A percentile compares a stretch with the other conserved stretches of the same genome.
Conservation (phyloP, 495 filamentous ascomycete species). For the Melanomma pulvis-pyrius region DNA sequence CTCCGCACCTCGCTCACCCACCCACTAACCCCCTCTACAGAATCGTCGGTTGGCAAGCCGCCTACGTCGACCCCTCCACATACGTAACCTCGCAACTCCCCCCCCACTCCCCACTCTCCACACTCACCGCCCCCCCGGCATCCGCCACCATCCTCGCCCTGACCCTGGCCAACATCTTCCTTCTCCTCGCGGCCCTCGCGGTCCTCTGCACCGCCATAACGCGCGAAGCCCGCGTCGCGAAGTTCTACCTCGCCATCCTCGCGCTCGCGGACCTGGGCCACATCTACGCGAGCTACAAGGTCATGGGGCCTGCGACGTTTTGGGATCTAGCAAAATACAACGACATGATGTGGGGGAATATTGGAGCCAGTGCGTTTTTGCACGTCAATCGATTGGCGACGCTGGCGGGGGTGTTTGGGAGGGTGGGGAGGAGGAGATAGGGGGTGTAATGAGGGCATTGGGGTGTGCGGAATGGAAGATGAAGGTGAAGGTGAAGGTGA, state of each 20-base stretch:
- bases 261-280: constrained; percentile 28
- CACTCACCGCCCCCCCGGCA: background rate
- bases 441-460: background rate
- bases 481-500: background rate
- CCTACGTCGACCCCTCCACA: constrained; percentile 2
- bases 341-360: constrained; percentile 33
- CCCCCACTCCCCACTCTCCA: background rate
- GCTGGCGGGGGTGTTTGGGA: constrained; percentile 28
- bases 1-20: background rate
- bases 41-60: constrained; percentile 13
- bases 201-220: constrained; percentile 24
- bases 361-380: constrained; percentile 29
- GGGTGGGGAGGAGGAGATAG: constrained; percentile 16
- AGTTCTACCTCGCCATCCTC: constrained; percentile 21
- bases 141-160: constrained; percentile 17
- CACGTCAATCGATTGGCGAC: constrained; percentile 26
- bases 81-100: constrained; percentile 25
- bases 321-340: constrained; percentile 19
- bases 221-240: constrained; percentile 27
- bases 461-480: no score
- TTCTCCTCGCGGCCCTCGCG: constrained; percentile 19
- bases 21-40: constrained; percentile 8
- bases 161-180: constrained; percentile 26
- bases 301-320: constrained; percentile 17
- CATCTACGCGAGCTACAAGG: constrained; percentile 24